phyloP scores from a whole-genome alignment of 2,329 filamentous ascomycete species.

The Microsporum canis region DNA sequence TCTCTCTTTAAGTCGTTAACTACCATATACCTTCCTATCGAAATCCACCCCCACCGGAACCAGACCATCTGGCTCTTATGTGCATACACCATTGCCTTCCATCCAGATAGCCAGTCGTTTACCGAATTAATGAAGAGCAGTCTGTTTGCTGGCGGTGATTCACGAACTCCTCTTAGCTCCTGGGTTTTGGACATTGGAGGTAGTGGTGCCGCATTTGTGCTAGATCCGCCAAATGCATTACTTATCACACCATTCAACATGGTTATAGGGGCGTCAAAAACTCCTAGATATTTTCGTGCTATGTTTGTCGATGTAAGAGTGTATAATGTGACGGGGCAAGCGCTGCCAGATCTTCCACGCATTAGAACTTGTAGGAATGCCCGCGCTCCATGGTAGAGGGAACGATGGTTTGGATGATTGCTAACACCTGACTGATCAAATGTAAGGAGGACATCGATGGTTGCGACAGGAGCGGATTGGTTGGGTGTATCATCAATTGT shows the following conservation, averaged over 20 bases:
- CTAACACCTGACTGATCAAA: constrained; percentile 80
- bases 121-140: constrained; percentile 64
- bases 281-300: constrained; percentile 65
- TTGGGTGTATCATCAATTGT: constrained; percentile 15
- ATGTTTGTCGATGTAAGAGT: constrained; percentile 64
- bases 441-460: constrained; percentile 74
- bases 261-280: constrained; percentile 66
- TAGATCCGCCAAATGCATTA: constrained; percentile 12
- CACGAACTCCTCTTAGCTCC: constrained; percentile 7
- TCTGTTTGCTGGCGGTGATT: constrained; percentile 9
- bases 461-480: constrained; percentile 38
- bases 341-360: constrained; percentile 50
- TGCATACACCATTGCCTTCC: constrained; percentile 76
- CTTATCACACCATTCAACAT: constrained; percentile 46
- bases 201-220: neutral
- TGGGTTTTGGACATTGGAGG: constrained; percentile 10
- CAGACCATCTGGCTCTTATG: constrained; percentile 97
- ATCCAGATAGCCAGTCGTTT: constrained; percentile 53
- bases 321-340: constrained; percentile 71
- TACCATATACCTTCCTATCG: constrained; percentile 83
- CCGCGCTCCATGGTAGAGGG: constrained; percentile 70
- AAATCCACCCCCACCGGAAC: constrained; percentile 96
- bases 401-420: constrained; percentile 84
- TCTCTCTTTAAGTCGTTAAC: constrained; percentile 69
- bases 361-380: constrained; percentile 59